Percentiles rank a stretch among this genome's conserved stretches.
Evolutionary conservation across 352 stramenopile genomes (phyloP).

Genomic region (Vaucheria bursata): DNA sequence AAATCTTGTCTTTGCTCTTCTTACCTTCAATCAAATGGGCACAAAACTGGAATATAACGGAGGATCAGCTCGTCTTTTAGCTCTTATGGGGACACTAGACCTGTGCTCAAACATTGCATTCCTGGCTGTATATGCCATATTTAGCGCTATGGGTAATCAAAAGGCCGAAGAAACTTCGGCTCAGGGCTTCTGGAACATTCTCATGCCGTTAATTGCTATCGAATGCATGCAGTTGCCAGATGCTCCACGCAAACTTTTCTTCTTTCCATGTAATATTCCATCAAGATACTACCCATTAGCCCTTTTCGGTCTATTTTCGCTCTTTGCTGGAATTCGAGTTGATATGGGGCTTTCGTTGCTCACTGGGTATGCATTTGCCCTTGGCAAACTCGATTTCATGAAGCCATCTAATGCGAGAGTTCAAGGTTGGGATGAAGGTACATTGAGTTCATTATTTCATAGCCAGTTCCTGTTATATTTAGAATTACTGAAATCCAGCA

Average conservation of each 20-base stretch:
- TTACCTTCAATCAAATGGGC: constrained; percentile 25
- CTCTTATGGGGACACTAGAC: constrained; percentile 19
- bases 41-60: constrained; percentile 28
- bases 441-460: no score
- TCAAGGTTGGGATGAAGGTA: no score
- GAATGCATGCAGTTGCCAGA: constrained; percentile 35
- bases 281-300: constrained; percentile 41
- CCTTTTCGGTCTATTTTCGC: constrained; percentile 15
- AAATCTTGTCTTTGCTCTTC: constrained; percentile 18
- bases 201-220: constrained; percentile 28
- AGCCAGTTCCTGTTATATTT: no score
- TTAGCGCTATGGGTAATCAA: neutral
- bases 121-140: constrained; percentile 12
- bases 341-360: constrained; percentile 20
- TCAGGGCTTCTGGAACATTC: constrained; percentile 31
- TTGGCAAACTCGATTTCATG: neutral
- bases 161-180: constrained; percentile 12
- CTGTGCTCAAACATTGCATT: constrained; percentile 20
- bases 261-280: constrained; percentile 42
- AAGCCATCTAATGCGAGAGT: neutral
- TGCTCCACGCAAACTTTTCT: constrained; percentile 26
- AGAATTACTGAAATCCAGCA: no score
- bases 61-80: constrained; percentile 32
- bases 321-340: constrained; percentile 15
- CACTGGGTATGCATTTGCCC: constrained; percentile 27